Evolutionary conservation across 768 basidiomycete genomes (phyloP).

Genomic region (Tulasnella sp.): DNA sequence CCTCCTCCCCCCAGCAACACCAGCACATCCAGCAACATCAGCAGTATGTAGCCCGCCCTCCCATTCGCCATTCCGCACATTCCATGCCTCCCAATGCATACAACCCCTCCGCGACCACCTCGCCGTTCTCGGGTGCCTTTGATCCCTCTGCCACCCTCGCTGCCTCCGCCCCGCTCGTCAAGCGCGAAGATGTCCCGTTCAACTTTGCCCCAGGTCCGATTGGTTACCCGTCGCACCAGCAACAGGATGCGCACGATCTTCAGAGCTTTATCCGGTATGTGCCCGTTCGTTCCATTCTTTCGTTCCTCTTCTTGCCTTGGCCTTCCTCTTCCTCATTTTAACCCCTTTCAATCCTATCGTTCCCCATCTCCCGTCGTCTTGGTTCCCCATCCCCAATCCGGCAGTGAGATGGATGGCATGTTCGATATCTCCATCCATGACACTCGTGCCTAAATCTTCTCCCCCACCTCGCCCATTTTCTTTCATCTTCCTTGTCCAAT

Average conservation of each 20-base stretch:
- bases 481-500: background rate
- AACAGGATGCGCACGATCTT: constrained; percentile 9
- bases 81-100: constrained; percentile 7
- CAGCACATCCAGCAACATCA: constrained; percentile 38
- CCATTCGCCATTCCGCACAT: constrained; percentile 3
- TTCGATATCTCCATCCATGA: no score
- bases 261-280: constrained; percentile 18
- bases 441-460: no score
- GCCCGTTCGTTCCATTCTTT: background rate
- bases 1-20: constrained; percentile 38
- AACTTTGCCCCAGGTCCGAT: background rate
- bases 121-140: constrained; percentile 4
- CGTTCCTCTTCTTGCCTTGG: background rate
- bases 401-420: no score
- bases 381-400: no score
- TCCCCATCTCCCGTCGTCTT: constrained; percentile 43
- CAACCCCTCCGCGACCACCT: constrained; percentile 5
- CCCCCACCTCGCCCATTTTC: background rate
- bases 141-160: constrained; percentile 3
- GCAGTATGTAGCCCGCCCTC: constrained; percentile 24
- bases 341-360: constrained; percentile 48
- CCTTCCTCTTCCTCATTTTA: background rate
- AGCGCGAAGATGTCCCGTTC: constrained; percentile 14
- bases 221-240: background rate
- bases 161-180: constrained; percentile 14